These are phyloP conservation scores for Viola odorata DNA, from an alignment of 345 rosid genomes.

Conservation along the genomic window DNA sequence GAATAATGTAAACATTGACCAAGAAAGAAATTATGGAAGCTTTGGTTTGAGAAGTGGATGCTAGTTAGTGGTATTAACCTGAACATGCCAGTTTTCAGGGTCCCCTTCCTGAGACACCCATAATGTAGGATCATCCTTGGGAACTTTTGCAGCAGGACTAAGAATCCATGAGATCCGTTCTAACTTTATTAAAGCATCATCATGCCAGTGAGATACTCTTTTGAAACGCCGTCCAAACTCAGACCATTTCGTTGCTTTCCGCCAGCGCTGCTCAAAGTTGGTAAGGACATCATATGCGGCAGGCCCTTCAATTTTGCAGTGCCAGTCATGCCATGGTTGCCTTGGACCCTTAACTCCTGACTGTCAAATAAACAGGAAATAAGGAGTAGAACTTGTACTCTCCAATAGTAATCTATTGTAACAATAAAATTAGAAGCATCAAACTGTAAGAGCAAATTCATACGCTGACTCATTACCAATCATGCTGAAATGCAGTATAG, in stretches of 20 bases:
- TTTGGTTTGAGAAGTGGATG: slow-evolving; percentile 4
- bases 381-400: not conserved
- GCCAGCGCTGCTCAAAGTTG: slow-evolving; percentile 94
- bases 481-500: not conserved
- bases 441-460: not conserved
- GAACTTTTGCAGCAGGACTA: slow-evolving; percentile 43
- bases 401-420: not conserved
- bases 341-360: slow-evolving; percentile 66
- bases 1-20: not conserved
- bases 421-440: not conserved
- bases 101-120: slow-evolving; percentile 49
- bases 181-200: slow-evolving; percentile 69
- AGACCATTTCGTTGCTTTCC: slow-evolving; percentile 68
- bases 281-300: slow-evolving; percentile 83
- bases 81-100: slow-evolving; percentile 72
- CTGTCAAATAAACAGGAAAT: slow-evolving; percentile 27
- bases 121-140: slow-evolving; percentile 42
- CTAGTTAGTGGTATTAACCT: slow-evolving; percentile 37
- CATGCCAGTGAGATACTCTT: slow-evolving; percentile 67
- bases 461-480: not conserved
- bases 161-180: slow-evolving; percentile 89
- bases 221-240: slow-evolving; percentile 56
- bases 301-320: slow-evolving; percentile 90
- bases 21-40: not conserved
- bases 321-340: slow-evolving; percentile 89